A percentile compares a stretch with the other conserved stretches of the same genome.
Conservation (phyloP, 768 basidiomycete genomes). For the Kwoniella botswanensis region DNA sequence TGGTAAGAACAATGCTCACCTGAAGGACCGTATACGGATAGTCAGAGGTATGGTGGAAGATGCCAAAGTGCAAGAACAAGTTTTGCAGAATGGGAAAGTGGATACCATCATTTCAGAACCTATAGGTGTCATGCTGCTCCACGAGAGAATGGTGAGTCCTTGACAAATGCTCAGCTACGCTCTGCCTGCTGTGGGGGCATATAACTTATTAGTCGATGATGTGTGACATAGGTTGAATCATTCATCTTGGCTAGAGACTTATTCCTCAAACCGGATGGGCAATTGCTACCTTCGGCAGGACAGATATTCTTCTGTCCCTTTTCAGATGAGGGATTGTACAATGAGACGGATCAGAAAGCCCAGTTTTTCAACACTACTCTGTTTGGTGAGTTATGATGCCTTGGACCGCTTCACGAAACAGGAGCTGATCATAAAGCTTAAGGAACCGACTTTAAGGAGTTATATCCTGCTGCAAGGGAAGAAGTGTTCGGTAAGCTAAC, state of each 20-base stretch:
- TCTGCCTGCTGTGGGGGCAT: neutral
- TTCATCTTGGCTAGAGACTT: slow-evolving; percentile 54
- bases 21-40: slow-evolving; percentile 48
- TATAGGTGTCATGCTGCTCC: slow-evolving; percentile 57
- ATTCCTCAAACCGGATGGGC: slow-evolving; percentile 54
- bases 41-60: slow-evolving; percentile 56
- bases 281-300: slow-evolving; percentile 51
- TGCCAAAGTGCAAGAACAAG: slow-evolving; percentile 38
- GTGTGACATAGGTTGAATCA: slow-evolving; percentile 49
- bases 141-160: slow-evolving; percentile 55
- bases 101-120: slow-evolving; percentile 58
- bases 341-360: slow-evolving; percentile 56
- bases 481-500: slow-evolving; percentile 52
- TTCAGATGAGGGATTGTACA: slow-evolving; percentile 50
- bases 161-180: neutral
- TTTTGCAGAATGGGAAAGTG: slow-evolving; percentile 48
- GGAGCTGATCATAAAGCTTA: slow-evolving; percentile 6
- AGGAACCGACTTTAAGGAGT: slow-evolving; percentile 51
- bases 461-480: slow-evolving; percentile 46
- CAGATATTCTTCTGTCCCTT: slow-evolving; percentile 55
- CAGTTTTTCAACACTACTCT: slow-evolving; percentile 56
- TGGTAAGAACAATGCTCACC: slow-evolving; percentile 44
- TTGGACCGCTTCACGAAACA: neutral
- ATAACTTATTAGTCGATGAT: neutral
- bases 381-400: slow-evolving; percentile 38